A percentile compares a stretch with the other conserved stretches of the same genome.
phyloP scores from a whole-genome alignment of 2,329 filamentous ascomycete genomes.

The Aspergillus terreus region DNA sequence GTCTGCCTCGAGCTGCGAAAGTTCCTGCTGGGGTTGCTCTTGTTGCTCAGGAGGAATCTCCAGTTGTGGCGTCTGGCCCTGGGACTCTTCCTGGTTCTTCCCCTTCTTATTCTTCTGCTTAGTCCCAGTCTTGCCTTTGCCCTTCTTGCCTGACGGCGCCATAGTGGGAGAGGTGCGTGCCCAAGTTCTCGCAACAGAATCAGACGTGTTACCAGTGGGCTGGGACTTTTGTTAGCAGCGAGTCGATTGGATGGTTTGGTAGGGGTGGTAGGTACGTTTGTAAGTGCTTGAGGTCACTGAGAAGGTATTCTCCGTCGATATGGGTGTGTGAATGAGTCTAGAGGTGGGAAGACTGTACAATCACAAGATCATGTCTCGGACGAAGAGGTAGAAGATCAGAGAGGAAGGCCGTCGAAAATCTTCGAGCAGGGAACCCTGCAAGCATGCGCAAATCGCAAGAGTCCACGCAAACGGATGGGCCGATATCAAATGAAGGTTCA shows the following conservation, averaged over 20 bases:
- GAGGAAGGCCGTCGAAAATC: constrained; percentile 13
- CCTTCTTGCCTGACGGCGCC: constrained; percentile 28
- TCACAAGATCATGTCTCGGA: constrained; percentile 11
- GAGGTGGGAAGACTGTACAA: constrained; percentile 12
- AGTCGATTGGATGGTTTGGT: constrained; percentile 25
- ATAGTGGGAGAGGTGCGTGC: constrained; percentile 29
- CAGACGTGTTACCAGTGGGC: constrained; percentile 34
- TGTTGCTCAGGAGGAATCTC: constrained; percentile 22
- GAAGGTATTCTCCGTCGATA: constrained; percentile 31
- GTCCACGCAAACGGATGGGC: constrained; percentile 30
- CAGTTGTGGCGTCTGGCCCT: constrained; percentile 22
- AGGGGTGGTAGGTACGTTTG: constrained; percentile 31
- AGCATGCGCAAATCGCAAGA: constrained; percentile 28
- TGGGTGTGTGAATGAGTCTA: constrained; percentile 13
- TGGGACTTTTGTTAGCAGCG: constrained; percentile 23
- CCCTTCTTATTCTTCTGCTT: constrained; percentile 34
- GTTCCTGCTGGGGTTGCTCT: constrained; percentile 13
- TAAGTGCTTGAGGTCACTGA: constrained; percentile 23
- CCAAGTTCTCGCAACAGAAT: constrained; percentile 21
- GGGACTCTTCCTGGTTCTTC: constrained; percentile 27
- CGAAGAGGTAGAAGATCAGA: constrained; percentile 4
- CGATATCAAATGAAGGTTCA: constrained; percentile 15
- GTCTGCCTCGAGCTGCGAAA: constrained; percentile 4
- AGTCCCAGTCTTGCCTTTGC: constrained; percentile 25
- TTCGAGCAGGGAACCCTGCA: constrained; percentile 13